Evolutionary conservation across 2,329 filamentous ascomycete species (phyloP).

Genomic region (Graphilbum sp.): DNA sequence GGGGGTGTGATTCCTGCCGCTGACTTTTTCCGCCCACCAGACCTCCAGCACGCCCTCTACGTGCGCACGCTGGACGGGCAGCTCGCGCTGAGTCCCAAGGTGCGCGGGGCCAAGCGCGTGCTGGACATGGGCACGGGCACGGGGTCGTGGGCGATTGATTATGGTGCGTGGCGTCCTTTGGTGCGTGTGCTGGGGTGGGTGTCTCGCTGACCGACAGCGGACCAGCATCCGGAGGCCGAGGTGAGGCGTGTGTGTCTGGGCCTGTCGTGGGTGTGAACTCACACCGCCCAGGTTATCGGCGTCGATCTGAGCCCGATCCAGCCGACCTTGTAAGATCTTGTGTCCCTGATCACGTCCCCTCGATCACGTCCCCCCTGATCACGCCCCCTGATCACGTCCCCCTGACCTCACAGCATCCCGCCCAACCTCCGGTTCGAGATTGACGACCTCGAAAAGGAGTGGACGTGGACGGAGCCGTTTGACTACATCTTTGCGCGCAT

Average conservation of each 20-base stretch:
- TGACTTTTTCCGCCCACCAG: slow-evolving; percentile 2
- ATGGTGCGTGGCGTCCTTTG: slow-evolving; percentile 5
- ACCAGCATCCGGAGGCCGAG: slow-evolving; percentile 9
- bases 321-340: slow-evolving; percentile 8
- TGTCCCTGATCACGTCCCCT: not conserved
- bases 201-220: slow-evolving; percentile 4
- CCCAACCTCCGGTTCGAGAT: slow-evolving; percentile 8
- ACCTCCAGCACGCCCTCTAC: slow-evolving; percentile 10
- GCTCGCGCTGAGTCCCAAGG: slow-evolving; percentile 8
- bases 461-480: slow-evolving; percentile 10
- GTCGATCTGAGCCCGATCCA: slow-evolving; percentile 12
- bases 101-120: slow-evolving; percentile 8
- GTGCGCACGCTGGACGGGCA: slow-evolving; percentile 9
- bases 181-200: not conserved
- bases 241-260: not conserved
- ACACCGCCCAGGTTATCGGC: slow-evolving; percentile 11
- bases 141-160: slow-evolving; percentile 12
- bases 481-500: slow-evolving; percentile 11
- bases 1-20: not conserved
- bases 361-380: too few species aligned
- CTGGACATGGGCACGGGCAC: slow-evolving; percentile 11
- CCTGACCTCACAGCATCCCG: slow-evolving; percentile 1
- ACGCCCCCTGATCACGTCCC: too few species aligned
- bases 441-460: slow-evolving; percentile 11
- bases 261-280: too few species aligned